Evolutionary conservation across 208 protist species (phyloP).

Genomic region (Acanthamoeba royreba): DNA sequence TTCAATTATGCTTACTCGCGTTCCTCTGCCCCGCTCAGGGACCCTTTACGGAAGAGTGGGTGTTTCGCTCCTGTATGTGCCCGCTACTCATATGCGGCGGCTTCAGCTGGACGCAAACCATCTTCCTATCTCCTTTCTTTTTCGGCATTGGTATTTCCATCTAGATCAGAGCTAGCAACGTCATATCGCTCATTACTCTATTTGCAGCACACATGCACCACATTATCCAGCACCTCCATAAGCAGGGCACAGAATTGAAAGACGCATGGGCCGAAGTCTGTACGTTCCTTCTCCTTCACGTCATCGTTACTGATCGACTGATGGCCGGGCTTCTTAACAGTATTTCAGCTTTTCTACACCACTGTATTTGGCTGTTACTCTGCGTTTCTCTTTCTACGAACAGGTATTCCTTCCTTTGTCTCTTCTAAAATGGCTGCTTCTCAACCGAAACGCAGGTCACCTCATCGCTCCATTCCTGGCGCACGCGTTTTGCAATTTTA

Average conservation of each 20-base stretch:
- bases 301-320: neutral
- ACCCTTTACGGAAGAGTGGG: slow-evolving; percentile 49
- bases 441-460: neutral
- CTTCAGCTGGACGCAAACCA: slow-evolving; percentile 13
- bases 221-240: slow-evolving; percentile 36
- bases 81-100: slow-evolving; percentile 41
- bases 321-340: no score
- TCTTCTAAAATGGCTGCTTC: neutral
- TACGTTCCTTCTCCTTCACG: neutral
- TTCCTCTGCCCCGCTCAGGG: neutral
- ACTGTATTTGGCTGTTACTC: slow-evolving; percentile 55
- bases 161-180: neutral
- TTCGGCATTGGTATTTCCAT: slow-evolving; percentile 48
- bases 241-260: neutral
- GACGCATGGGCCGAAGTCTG: slow-evolving; percentile 33
- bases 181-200: neutral
- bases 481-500: slow-evolving; percentile 61
- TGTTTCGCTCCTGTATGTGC: slow-evolving; percentile 49
- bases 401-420: neutral
- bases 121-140: slow-evolving; percentile 50
- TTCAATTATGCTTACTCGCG: neutral
- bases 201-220: slow-evolving; percentile 31
- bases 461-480: slow-evolving; percentile 37
- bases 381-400: slow-evolving; percentile 51
- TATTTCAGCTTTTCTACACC: slow-evolving; percentile 61